These are phyloP conservation scores for Paramecium octaurelia DNA, from an alignment of 73 alveolate genomes.

Conservation along the genomic window DNA sequence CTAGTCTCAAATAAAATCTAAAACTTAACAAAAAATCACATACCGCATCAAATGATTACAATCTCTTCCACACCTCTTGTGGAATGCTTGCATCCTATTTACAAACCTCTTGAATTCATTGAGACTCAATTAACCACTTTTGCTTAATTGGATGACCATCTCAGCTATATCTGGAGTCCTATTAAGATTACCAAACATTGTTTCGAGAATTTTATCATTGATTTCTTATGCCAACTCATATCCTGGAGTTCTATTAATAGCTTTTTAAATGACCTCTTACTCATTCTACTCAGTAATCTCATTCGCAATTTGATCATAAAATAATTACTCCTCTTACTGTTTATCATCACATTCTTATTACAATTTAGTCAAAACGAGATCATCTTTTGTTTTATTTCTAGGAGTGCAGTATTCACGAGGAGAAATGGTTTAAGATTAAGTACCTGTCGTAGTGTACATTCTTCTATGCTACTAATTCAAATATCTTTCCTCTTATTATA, in stretches of 20 bases:
- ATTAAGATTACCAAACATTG: background rate
- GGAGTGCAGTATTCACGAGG: background rate
- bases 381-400: background rate
- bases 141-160: background rate
- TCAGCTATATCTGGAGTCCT: background rate
- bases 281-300: background rate
- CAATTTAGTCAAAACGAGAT: background rate
- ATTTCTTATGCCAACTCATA: background rate
- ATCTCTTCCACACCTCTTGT: conserved; percentile 20
- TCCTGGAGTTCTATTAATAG: background rate
- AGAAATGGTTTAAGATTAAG: background rate
- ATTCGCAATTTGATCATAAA: background rate
- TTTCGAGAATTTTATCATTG: background rate
- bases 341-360: background rate
- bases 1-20: conserved; percentile 29
- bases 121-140: background rate
- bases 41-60: conserved; percentile 34
- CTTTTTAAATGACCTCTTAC: background rate
- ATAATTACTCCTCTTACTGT: background rate
- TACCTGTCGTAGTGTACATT: background rate
- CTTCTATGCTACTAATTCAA: background rate
- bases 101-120: background rate
- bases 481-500: background rate
- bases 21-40: background rate
- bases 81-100: background rate